phyloP scores from a whole-genome alignment of 768 basidiomycete species.

The Leccinum longicurvipes region DNA sequence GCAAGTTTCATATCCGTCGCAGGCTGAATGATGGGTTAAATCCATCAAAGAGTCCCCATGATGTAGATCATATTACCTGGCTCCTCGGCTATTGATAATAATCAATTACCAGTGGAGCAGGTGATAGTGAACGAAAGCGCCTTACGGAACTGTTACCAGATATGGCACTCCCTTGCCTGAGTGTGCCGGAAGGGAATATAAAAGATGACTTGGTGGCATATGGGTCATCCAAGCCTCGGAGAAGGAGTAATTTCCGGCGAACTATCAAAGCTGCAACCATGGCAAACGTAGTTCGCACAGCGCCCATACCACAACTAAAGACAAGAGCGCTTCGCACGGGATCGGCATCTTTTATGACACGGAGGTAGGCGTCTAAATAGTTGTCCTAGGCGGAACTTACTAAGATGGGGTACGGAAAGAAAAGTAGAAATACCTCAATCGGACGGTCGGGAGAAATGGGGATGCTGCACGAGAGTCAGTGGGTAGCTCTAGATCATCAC shows the following conservation, averaged over 20 bases:
- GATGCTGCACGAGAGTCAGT: conserved; percentile 49
- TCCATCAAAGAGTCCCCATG: neutral
- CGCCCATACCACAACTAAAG: conserved; percentile 97
- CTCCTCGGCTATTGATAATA: conserved; percentile 20
- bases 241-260: conserved; percentile 67
- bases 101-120: conserved; percentile 2
- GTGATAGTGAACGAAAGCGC: neutral
- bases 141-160: conserved; percentile 52
- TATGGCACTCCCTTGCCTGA: conserved; percentile 19
- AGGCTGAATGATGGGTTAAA: conserved; percentile 24
- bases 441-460: conserved; percentile 93
- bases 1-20: conserved; percentile 57
- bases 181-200: conserved; percentile 4
- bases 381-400: conserved; percentile 60
- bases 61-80: conserved; percentile 23
- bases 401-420: neutral
- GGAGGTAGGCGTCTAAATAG: conserved; percentile 91
- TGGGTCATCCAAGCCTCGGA: conserved; percentile 71
- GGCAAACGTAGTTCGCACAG: conserved; percentile 92
- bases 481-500: conserved; percentile 10
- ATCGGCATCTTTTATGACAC: conserved; percentile 74
- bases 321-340: conserved; percentile 81
- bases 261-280: conserved; percentile 94
- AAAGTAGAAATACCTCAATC: conserved; percentile 60
- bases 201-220: conserved; percentile 48